Percentiles rank a stretch among this genome's conserved stretches.
Conservation (phyloP, 169 alveolate genomes). For the Plasmodium chabaudi region DNA sequence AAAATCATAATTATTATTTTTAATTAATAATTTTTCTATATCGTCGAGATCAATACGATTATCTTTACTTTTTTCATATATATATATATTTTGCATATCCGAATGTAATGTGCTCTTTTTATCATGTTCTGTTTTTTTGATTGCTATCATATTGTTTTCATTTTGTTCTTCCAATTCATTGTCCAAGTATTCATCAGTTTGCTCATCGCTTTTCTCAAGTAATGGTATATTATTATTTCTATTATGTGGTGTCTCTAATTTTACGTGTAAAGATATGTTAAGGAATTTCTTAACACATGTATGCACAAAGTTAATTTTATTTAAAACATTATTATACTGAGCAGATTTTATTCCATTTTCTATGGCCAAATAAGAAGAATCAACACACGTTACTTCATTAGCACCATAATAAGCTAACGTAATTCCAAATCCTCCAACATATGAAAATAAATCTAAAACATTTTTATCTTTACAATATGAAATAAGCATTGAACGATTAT, state of each 20-base stretch:
- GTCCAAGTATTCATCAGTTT: not conserved
- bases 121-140: not conserved
- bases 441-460: slow-evolving; percentile 77
- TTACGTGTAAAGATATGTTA: slow-evolving; percentile 28
- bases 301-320: slow-evolving; percentile 67
- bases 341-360: slow-evolving; percentile 70
- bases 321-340: slow-evolving; percentile 54
- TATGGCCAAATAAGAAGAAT: slow-evolving; percentile 75
- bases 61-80: slow-evolving; percentile 32
- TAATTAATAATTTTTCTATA: slow-evolving; percentile 52
- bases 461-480: slow-evolving; percentile 55
- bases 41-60: slow-evolving; percentile 20
- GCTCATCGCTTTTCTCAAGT: not conserved
- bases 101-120: slow-evolving; percentile 1
- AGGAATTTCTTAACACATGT: slow-evolving; percentile 52
- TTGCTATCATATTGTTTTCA: not conserved
- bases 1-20: slow-evolving; percentile 48
- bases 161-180: not conserved
- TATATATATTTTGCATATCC: slow-evolving; percentile 53
- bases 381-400: slow-evolving; percentile 77
- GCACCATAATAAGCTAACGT: slow-evolving; percentile 80
- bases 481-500: slow-evolving; percentile 76
- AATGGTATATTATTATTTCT: not conserved
- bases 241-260: not conserved
- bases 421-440: slow-evolving; percentile 80